A percentile compares a stretch with the other conserved stretches of the same genome.
These are phyloP conservation scores for Corynespora cassiicola DNA, from an alignment of 2,329 filamentous ascomycete species.

Conservation along the genomic window DNA sequence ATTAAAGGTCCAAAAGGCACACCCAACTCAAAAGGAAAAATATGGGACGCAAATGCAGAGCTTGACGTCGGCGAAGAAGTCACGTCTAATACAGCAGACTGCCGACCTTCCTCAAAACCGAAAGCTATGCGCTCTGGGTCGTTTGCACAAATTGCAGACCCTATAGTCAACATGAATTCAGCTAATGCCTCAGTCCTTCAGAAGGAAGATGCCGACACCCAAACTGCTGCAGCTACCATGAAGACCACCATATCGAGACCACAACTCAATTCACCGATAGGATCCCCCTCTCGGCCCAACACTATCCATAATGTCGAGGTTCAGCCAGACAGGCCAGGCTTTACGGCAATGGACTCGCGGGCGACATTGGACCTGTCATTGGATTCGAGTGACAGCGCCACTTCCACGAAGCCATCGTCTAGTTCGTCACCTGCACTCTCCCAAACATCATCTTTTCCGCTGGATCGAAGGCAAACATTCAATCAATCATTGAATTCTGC, in stretches of 20 bases:
- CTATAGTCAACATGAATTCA: conserved; percentile 71
- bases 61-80: too few species aligned
- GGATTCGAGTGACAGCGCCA: too few species aligned
- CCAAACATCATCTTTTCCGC: too few species aligned
- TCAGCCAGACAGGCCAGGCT: too few species aligned
- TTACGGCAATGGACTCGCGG: too few species aligned
- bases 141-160: conserved; percentile 67
- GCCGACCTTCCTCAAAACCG: conserved; percentile 46
- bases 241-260: conserved; percentile 71
- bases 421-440: too few species aligned
- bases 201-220: conserved; percentile 60
- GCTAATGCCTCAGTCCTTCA: conserved; percentile 66
- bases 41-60: too few species aligned
- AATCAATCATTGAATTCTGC: conserved; percentile 53
- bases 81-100: conserved; percentile 18
- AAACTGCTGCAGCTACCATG: conserved; percentile 68
- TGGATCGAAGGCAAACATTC: conserved; percentile 33
- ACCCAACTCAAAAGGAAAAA: too few species aligned
- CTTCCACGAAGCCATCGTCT: too few species aligned
- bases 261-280: conserved; percentile 60
- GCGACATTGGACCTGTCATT: too few species aligned
- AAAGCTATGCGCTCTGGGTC: conserved; percentile 67
- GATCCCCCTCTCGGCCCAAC: conserved; percentile 56
- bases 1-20: too few species aligned
- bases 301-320: too few species aligned